Base-by-base conservation (phyloP, 2,329 filamentous ascomycete genomes). In the Pseudogymnoascus sp. region DNA sequence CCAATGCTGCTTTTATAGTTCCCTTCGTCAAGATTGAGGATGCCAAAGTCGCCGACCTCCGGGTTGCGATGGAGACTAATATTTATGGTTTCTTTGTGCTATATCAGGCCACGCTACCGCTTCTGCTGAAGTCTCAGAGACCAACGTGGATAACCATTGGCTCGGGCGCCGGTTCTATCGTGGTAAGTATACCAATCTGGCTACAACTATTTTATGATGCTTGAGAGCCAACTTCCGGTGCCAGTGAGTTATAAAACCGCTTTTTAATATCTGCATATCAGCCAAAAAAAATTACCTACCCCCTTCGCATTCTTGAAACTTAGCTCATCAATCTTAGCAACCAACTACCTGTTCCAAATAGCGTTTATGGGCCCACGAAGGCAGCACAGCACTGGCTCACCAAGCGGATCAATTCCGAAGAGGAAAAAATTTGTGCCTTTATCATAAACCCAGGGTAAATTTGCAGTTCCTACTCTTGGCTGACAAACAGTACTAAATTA, bases 71-170 rank as follows among this genome's bases (percentile, higher is more conserved):
- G 35, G 65, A 68, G 22, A 62, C 66, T 12, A 74, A 74, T 60
- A 67, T 71, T 1, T 61, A 71, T 41, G 71, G 72, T 8, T 69
- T 65, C 41, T 63, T 70, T n/a, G 67, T 60, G 25, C 67, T 70
- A 20, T 75, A 66, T 58, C 71, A 75, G 57, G 72, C 72, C 3
- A 71, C 68, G 36, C 63, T 66, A 1, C 67, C 67, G 1, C 61
- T 76, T 11, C 66, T 76, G 1, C 39, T 72, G 20, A 72, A 71
- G 59, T 66, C 72, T 15, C 62, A 58, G 14, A 63, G 66, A 1
- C 70, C 71, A 11, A 73, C 70, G 43, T 75, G 67, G 67, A 64
- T 71, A 7, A 70, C 68, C 15, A 68, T 75, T 20, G 68, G 69
- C 2, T 72, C 67, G 15, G 66, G 64, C 12, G 67, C 64, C 2